A percentile compares a stretch with the other conserved stretches of the same genome.
These are phyloP conservation scores for Neonectria magnoliae DNA, from an alignment of 2,329 filamentous ascomycete species.

Conservation along the genomic window DNA sequence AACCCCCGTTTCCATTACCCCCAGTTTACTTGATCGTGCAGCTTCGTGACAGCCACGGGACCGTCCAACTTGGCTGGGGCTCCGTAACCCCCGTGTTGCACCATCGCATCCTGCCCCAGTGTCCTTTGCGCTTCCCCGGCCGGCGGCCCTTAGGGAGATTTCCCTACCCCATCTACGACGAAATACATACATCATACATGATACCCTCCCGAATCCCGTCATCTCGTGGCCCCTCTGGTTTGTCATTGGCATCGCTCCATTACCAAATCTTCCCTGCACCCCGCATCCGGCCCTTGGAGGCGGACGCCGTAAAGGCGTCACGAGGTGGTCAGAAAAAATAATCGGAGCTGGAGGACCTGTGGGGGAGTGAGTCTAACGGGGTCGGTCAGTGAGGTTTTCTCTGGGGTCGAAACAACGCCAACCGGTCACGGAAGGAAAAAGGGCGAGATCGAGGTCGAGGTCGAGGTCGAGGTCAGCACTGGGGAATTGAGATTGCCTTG, in stretches of 20 bases:
- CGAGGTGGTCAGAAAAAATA: constrained; percentile 38
- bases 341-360: constrained; percentile 14
- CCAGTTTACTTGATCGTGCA: constrained; percentile 53
- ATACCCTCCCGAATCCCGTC: constrained; percentile 11
- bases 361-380: constrained; percentile 19
- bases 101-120: constrained; percentile 23
- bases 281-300: constrained; percentile 41
- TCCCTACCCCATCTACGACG: constrained; percentile 25
- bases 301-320: constrained; percentile 39
- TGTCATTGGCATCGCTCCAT: constrained; percentile 39
- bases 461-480: neutral
- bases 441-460: constrained; percentile 14
- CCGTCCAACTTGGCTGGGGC: constrained; percentile 25
- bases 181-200: constrained; percentile 7
- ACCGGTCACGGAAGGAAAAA: constrained; percentile 4
- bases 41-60: constrained; percentile 42
- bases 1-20: constrained; percentile 48
- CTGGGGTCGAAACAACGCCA: constrained; percentile 8
- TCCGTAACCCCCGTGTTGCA: constrained; percentile 24
- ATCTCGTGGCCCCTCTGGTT: constrained; percentile 42
- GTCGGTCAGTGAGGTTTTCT: constrained; percentile 17
- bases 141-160: neutral
- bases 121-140: constrained; percentile 24
- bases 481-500: constrained; percentile 1
- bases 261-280: constrained; percentile 43